A percentile compares a stretch with the other conserved stretches of the same genome.
phyloP scores from a whole-genome alignment of 306 rosid species.

The Psophocarpus tetragonolobus region DNA sequence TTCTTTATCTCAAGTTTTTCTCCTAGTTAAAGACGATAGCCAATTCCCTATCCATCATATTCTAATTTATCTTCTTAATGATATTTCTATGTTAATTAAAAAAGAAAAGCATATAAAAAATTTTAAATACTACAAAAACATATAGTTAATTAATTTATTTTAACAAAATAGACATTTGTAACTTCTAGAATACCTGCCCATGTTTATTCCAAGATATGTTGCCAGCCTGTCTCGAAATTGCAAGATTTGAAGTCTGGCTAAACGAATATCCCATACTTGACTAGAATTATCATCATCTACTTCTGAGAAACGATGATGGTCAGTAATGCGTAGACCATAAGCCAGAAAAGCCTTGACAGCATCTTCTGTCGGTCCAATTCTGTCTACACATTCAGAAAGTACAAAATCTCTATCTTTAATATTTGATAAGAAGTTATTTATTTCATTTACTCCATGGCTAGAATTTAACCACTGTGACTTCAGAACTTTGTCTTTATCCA shows the following conservation, averaged over 20 bases:
- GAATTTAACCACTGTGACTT: slow-evolving; percentile 98
- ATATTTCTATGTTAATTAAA: not conserved
- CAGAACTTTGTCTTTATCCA: slow-evolving; percentile 81
- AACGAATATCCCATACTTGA: slow-evolving; percentile 69
- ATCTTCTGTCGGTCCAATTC: slow-evolving; percentile 87
- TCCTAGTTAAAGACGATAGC: not conserved
- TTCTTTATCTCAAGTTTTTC: not conserved
- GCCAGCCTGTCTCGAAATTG: slow-evolving; percentile 88
- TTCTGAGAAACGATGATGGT: slow-evolving; percentile 66
- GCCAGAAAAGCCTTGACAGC: slow-evolving; percentile 76
- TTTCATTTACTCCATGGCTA: slow-evolving; percentile 67
- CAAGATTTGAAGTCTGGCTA: slow-evolving; percentile 78
- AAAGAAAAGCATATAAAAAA: not conserved
- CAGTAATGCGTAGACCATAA: slow-evolving; percentile 74
- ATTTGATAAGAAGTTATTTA: slow-evolving; percentile 60
- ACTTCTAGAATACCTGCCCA: slow-evolving; percentile 81
- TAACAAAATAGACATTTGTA: slow-evolving; percentile 22
- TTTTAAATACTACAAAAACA: slow-evolving; percentile 12
- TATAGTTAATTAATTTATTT: not conserved
- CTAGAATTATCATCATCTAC: slow-evolving; percentile 45
- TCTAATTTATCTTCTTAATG: slow-evolving; percentile 25
- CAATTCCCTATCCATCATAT: slow-evolving; percentile 6
- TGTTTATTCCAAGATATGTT: slow-evolving; percentile 92
- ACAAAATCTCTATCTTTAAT: slow-evolving; percentile 71
- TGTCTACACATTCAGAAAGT: slow-evolving; percentile 79